A percentile compares a stretch with the other conserved stretches of the same genome.
phyloP scores from a whole-genome alignment of 768 basidiomycete species.

The Termitomyces sp. region DNA sequence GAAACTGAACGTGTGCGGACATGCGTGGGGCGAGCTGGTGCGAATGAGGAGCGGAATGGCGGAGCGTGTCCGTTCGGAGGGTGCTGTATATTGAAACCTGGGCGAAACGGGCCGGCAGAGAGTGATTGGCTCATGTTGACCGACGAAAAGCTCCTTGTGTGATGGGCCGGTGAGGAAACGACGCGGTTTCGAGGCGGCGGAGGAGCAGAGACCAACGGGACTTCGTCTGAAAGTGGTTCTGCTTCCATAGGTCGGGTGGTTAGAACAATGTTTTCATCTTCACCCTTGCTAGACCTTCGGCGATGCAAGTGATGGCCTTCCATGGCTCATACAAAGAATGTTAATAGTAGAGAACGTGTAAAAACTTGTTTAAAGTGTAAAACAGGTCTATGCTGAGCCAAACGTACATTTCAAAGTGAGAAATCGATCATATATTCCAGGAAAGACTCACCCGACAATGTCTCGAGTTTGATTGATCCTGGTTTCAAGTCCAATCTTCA shows the following conservation, averaged over 20 bases:
- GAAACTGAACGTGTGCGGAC: slow-evolving; percentile 39
- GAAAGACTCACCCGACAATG: neutral
- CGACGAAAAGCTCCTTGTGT: slow-evolving; percentile 21
- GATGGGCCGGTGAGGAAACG: slow-evolving; percentile 20
- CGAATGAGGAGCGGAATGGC: slow-evolving; percentile 28
- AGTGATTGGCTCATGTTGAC: slow-evolving; percentile 17
- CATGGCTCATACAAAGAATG: slow-evolving; percentile 11
- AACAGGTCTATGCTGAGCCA: neutral
- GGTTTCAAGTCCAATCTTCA: neutral
- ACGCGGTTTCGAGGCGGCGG: slow-evolving; percentile 23
- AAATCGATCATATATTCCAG: neutral
- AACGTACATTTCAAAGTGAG: neutral
- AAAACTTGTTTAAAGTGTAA: neutral
- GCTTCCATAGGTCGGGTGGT: slow-evolving; percentile 18
- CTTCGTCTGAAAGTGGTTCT: slow-evolving; percentile 4
- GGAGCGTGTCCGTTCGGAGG: slow-evolving; percentile 20
- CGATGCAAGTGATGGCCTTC: slow-evolving; percentile 25
- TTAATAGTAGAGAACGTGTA: slow-evolving; percentile 5
- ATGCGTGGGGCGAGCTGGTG: slow-evolving; percentile 26
- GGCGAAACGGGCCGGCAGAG: slow-evolving; percentile 26
- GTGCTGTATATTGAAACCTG: slow-evolving; percentile 19
- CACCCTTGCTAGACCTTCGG: slow-evolving; percentile 41
- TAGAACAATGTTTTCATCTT: slow-evolving; percentile 26
- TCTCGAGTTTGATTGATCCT: neutral
- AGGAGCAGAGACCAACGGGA: slow-evolving; percentile 12